Conservation (phyloP, 768 basidiomycete species). For the Mycena vitilis region DNA sequence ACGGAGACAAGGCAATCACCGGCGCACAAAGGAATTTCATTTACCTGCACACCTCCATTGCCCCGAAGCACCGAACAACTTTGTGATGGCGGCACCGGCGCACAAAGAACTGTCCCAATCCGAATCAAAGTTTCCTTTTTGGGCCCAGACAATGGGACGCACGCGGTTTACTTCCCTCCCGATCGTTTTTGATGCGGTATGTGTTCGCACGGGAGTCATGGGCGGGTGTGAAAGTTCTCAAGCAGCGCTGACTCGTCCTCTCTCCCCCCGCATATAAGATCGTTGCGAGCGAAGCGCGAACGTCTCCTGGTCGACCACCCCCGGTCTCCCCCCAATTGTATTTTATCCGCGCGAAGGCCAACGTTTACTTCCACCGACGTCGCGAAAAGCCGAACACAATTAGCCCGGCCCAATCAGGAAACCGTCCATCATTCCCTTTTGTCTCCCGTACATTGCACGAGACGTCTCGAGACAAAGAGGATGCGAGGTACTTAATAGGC, state of each 20-base stretch:
- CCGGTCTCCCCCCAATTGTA: conserved; percentile 25
- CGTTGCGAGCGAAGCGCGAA: not conserved
- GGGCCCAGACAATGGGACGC: not conserved
- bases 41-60: not conserved
- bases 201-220: conserved; percentile 10
- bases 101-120: not conserved
- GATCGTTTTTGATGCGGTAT: conserved; percentile 18
- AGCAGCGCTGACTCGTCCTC: conserved; percentile 19
- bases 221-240: conserved; percentile 29
- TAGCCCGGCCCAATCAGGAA: conserved; percentile 23
- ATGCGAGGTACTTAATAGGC: conserved; percentile 45
- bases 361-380: not conserved
- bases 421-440: conserved; percentile 37
- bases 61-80: not conserved
- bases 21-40: too few species aligned
- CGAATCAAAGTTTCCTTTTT: not conserved
- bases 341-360: not conserved
- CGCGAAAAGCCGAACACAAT: conserved; percentile 23
- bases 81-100: not conserved
- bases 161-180: conserved; percentile 14
- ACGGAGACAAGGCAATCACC: too few species aligned
- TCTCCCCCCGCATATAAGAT: not conserved
- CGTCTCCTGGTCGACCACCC: conserved; percentile 10
- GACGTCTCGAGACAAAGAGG: conserved; percentile 48
- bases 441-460: conserved; percentile 29